Conservation (phyloP, 495 filamentous ascomycete genomes). For the Penicilliopsis zonata region DNA sequence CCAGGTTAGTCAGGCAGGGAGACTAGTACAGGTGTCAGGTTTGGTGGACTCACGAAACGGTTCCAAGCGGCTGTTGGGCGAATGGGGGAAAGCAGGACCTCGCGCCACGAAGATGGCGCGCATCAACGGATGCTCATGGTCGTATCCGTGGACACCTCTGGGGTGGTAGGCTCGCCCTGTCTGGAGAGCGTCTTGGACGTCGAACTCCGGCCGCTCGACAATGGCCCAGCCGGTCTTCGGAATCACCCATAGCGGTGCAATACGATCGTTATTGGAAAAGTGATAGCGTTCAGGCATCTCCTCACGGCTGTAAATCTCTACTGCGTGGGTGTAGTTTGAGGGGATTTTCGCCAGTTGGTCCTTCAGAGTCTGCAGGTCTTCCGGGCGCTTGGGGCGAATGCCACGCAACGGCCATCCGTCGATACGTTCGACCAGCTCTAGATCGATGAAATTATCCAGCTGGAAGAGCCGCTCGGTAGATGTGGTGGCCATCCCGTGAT, state of each 20-base stretch:
- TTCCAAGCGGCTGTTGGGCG: constrained; percentile 65
- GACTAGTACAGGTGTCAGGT: not conserved
- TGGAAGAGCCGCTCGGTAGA: constrained; percentile 73
- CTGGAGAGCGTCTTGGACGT: constrained; percentile 49
- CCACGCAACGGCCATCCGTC: constrained; percentile 95
- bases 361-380: constrained; percentile 37
- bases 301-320: constrained; percentile 76
- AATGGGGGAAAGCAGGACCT: constrained; percentile 79
- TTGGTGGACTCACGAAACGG: constrained; percentile 57
- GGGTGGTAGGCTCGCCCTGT: constrained; percentile 59
- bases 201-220: constrained; percentile 65
- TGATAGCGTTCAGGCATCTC: constrained; percentile 86
- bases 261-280: constrained; percentile 72
- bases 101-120: constrained; percentile 81
- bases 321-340: constrained; percentile 45
- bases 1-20: not conserved
- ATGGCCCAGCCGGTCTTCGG: constrained; percentile 86
- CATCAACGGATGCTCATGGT: constrained; percentile 84
- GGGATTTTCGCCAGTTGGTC: constrained; percentile 26
- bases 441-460: constrained; percentile 80
- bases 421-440: constrained; percentile 60
- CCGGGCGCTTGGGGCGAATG: constrained; percentile 57
- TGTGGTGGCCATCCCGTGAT: constrained; percentile 97
- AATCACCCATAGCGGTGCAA: constrained; percentile 86
- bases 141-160: constrained; percentile 76